Evolutionary conservation across 1,284 basidiomycete genomes (phyloP), one percentile per base, ranked within the genome.

Genomic region (Pyrrhoderma noxium): DNA sequence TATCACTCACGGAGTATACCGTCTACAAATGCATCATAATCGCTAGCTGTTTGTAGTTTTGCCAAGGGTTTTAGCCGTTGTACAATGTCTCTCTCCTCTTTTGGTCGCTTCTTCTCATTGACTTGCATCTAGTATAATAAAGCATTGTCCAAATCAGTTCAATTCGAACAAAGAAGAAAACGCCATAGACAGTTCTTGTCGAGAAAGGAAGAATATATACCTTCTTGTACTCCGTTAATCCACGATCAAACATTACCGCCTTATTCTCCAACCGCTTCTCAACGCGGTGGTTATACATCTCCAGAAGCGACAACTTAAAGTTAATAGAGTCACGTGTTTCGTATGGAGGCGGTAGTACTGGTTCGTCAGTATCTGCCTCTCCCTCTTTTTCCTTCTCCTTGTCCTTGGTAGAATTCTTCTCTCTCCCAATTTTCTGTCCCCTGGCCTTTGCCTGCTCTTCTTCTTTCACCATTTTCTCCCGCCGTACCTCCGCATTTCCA

Each of bases 81-180:
- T 18, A 94, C 67, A 49, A 98, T 81, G 57, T 99, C 95, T 59
- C 88, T 82, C 62, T 98, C 94, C 56, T 98, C 95, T 61, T 90
- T 89, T 13, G 81, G 79, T 18, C 91, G 76, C 64, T 94, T 95
- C 68, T 93, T 88, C 59, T 99, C 96, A 0, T 79, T 78, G 8
- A 89, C 88, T 73, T 89, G 84, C 70, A 93, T 89, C 89, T 96
- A n/a, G n/a, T n/a, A n/a, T n/a, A n/a, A n/a, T n/a, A n/a, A n/a
- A n/a, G n/a, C n/a, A n/a, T n/a, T 65, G 7, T 39, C 46, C 39
- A 39, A 21, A 31, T 31, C 11, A 11, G 27, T 31, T 31, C 11
- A 31, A 31, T 31, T 5, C 27, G 27, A 5, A 31, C 11, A 11
- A 31, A 11, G 27, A 31, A 31, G 27, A 31, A 14, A 36, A 37